A percentile compares a stretch with the other conserved stretches of the same genome.
Conservation (phyloP, 192 early-diverging fungal genomes). For the Glomus cerebriforme region DNA sequence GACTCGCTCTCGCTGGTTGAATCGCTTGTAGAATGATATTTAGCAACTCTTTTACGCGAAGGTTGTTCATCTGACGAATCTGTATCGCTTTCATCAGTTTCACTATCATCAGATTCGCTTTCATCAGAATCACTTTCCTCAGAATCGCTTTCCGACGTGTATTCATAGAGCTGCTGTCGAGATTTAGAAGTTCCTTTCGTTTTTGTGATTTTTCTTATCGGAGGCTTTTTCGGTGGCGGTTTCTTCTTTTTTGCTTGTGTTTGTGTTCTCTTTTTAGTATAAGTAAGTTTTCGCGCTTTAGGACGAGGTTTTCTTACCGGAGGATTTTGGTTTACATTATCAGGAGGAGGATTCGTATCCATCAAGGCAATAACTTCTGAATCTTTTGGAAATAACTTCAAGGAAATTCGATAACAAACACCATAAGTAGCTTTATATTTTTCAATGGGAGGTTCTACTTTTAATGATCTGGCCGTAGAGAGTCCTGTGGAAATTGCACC, state of each 20-base stretch:
- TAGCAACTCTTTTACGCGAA: not conserved
- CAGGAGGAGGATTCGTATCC: not conserved
- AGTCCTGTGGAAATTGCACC: slow-evolving; percentile 51
- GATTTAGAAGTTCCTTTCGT: not conserved
- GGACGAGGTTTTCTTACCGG: not conserved
- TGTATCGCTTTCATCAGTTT: not conserved
- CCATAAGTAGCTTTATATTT: slow-evolving; percentile 37
- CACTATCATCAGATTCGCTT: not conserved
- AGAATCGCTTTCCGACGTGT: not conserved
- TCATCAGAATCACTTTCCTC: not conserved
- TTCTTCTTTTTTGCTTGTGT: not conserved
- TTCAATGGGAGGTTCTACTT: slow-evolving; percentile 44
- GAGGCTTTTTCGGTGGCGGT: not conserved
- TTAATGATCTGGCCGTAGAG: slow-evolving; percentile 37
- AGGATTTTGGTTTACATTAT: not conserved
- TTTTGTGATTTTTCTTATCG: not conserved
- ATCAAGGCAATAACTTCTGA: not conserved
- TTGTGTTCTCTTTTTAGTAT: not conserved
- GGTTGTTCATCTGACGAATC: not conserved
- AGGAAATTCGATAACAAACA: slow-evolving; percentile 45
- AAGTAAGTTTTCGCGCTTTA: not conserved
- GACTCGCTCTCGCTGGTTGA: not conserved
- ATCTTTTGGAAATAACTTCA: slow-evolving; percentile 31
- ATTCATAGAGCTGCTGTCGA: not conserved
- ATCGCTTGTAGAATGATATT: not conserved